These are phyloP conservation scores for Mortierella hygrophila DNA, from an alignment of 192 early-diverging fungal genomes.

Conservation along the genomic window DNA sequence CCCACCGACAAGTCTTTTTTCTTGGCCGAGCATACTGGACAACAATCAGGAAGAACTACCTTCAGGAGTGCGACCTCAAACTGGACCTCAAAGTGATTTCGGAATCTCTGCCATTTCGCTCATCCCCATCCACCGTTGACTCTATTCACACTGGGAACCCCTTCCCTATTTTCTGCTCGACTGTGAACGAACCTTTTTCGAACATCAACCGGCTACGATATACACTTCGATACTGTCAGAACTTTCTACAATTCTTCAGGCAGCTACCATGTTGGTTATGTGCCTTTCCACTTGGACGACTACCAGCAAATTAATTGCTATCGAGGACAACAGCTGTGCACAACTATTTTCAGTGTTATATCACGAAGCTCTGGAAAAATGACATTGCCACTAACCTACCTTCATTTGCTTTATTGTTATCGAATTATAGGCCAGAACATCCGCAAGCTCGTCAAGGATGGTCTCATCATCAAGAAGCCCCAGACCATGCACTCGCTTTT, in stretches of 20 bases:
- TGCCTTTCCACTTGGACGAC: neutral
- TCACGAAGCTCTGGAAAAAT: neutral
- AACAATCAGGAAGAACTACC: conserved; percentile 4
- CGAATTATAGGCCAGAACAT: conserved; percentile 85
- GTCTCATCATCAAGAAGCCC: conserved; percentile 96
- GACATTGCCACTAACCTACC: neutral
- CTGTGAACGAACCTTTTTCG: neutral
- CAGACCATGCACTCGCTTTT: conserved; percentile 89
- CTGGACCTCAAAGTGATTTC: neutral
- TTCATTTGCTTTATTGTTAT: neutral
- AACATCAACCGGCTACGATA: too few relatives aligned
- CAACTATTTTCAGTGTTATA: neutral
- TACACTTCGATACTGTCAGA: neutral
- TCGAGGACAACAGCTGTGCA: neutral
- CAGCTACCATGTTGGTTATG: neutral
- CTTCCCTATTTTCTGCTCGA: neutral
- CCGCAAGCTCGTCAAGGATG: conserved; percentile 97
- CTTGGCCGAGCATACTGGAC: neutral
- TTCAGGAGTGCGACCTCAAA: neutral
- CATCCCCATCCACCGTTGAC: neutral
- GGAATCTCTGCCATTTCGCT: neutral
- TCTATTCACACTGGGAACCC: neutral
- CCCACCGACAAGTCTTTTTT: neutral
- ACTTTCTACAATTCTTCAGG: neutral
- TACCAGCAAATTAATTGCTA: neutral